A percentile compares a stretch with the other conserved stretches of the same genome.
Evolutionary conservation across 805 yeast species (phyloP).

Genomic region (Huiozyma naganishii): DNA sequence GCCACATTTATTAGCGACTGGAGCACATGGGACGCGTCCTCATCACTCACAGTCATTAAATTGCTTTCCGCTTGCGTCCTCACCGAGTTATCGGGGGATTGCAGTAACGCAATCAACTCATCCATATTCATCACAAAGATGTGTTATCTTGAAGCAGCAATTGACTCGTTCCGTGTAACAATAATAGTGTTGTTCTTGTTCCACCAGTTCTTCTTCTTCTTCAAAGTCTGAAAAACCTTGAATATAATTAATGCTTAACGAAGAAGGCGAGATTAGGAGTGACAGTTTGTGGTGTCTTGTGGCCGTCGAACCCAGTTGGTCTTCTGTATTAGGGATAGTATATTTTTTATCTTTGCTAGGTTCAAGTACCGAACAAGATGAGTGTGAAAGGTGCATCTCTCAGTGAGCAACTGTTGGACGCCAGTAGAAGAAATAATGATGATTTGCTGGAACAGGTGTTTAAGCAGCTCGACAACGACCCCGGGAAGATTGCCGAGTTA

Average conservation of each 20-base stretch:
- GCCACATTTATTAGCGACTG: conserved; percentile 36
- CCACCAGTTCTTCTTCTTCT: too few relatives aligned
- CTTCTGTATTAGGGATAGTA: too few relatives aligned
- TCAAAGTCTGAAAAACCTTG: too few relatives aligned
- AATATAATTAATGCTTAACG: too few relatives aligned
- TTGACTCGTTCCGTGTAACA: too few relatives aligned
- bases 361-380: background rate
- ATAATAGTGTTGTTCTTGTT: too few relatives aligned
- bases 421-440: conserved; percentile 78
- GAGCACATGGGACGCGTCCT: conserved; percentile 41
- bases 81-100: conserved; percentile 39
- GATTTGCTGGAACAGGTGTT: conserved; percentile 57
- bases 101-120: conserved; percentile 23
- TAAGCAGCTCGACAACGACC: conserved; percentile 29
- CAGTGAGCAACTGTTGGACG: conserved; percentile 72
- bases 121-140: conserved; percentile 3
- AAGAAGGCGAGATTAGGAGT: too few relatives aligned
- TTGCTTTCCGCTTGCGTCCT: conserved; percentile 43
- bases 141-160: too few relatives aligned
- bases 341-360: background rate
- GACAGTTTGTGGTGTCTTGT: background rate
- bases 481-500: conserved; percentile 32
- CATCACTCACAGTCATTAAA: conserved; percentile 33
- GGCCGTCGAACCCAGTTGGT: background rate
- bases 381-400: conserved; percentile 54